Conservation (phyloP, 768 basidiomycete genomes). For the Cubamyces sp. region DNA sequence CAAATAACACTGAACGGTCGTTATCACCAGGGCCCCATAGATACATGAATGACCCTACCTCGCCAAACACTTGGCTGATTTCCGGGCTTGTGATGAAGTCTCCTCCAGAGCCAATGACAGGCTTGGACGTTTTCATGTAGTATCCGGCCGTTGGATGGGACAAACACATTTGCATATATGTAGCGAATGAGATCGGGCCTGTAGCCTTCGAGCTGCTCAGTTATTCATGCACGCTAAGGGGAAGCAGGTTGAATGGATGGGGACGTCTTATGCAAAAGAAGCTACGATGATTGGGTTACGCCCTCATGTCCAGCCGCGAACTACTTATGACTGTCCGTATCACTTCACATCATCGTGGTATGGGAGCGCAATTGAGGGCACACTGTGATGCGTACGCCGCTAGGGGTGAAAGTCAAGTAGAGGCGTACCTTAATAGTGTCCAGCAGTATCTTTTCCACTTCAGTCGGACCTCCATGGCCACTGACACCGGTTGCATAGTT, state of each 20-base stretch:
- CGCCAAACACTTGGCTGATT: slow-evolving; percentile 95
- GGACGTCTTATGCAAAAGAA: not conserved
- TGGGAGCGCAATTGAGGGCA: too few species aligned
- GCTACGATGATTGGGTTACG: too few species aligned
- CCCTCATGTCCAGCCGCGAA: too few species aligned
- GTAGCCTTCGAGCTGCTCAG: slow-evolving; percentile 57
- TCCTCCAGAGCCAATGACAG: slow-evolving; percentile 83
- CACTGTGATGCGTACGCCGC: too few species aligned
- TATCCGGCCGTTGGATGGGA: slow-evolving; percentile 91
- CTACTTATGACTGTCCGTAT: too few species aligned
- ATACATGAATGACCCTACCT: slow-evolving; percentile 56
- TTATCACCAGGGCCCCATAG: slow-evolving; percentile 38
- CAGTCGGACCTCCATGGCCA: not conserved
- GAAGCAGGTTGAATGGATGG: not conserved
- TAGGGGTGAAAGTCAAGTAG: not conserved
- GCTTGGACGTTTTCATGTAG: slow-evolving; percentile 75
- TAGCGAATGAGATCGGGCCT: slow-evolving; percentile 86
- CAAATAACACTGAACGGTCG: slow-evolving; percentile 37
- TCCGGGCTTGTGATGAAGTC: slow-evolving; percentile 98
- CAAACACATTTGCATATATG: slow-evolving; percentile 92
- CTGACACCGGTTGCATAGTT: not conserved
- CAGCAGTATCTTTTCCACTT: slow-evolving; percentile 67
- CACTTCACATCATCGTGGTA: too few species aligned
- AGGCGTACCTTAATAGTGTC: slow-evolving; percentile 70
- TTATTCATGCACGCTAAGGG: not conserved